Base-by-base conservation (phyloP, 2,329 filamentous ascomycete species). In the Xylaria sp. region DNA sequence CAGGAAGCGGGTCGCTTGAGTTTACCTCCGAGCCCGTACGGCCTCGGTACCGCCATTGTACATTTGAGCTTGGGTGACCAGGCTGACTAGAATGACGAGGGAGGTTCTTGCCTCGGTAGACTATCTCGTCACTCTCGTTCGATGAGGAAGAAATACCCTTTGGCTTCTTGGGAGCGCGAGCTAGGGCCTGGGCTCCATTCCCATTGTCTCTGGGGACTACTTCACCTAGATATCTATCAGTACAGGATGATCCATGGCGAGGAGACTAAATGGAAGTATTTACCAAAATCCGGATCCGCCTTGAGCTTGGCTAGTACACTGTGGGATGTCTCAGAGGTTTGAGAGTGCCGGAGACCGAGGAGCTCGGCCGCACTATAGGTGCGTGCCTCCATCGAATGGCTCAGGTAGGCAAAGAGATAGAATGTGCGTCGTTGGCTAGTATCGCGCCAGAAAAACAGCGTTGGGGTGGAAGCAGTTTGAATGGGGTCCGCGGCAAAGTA, bases 1-100 rank as follows among this genome's bases (percentile, higher is more conserved):
- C 85, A 52, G 82, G 76, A 35, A 86, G 75, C 6, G 85, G 84
- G 47, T 82, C 82, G 41, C 71, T 75, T 43, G 74, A 73, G 17
- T 72, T 68, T n/a, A 77, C 68, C 63, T 84, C 79, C 1, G 77
- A 78, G 17, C 78, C 78, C 49, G 74, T 78, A 55, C 83, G 76
- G 51, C 81, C 79, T 37, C 77, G 75, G 61, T 82, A 84, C 63
- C 76, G 75, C 77, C 79, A 77, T 60, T 77, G 70, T 49, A 69
- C 62, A 40, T 72, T 67, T 47, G 65, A 63, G 31, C 61, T 58
- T 9, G 35, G 57, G 13, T 41, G 33, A n/a, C 21, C 40, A 31
- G 51, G 29, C 15, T 53, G 54, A 8, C 9, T 33, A 29, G 59
- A n/a, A 27, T 54, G 60, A 58, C 68, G 74, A 17, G 64, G 63